These are phyloP conservation scores for Stramenopiles sp. DNA, from an alignment of 352 stramenopile species.

Conservation along the genomic window DNA sequence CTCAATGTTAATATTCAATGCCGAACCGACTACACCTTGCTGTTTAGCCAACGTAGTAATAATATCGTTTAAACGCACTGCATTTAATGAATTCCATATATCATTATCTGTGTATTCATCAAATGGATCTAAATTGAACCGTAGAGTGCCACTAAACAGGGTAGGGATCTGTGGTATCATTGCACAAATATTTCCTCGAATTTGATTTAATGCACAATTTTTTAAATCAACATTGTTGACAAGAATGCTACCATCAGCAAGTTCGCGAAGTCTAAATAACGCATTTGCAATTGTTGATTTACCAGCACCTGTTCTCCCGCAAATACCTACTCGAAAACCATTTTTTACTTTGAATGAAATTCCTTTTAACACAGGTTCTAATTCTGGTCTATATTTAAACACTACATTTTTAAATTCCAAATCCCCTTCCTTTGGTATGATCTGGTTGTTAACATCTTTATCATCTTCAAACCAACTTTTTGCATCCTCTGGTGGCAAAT, in stretches of 20 bases:
- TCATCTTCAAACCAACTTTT: not conserved
- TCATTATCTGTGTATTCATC: too few species aligned
- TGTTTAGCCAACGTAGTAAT: too few species aligned
- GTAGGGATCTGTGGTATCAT: not conserved
- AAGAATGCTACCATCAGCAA: not conserved
- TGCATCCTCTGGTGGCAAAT: not conserved
- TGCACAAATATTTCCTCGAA: not conserved
- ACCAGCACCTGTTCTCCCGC: conserved; percentile 59
- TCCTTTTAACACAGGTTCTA: not conserved
- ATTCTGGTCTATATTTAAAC: not conserved
- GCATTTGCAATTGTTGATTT: conserved; percentile 59
- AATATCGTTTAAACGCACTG: too few species aligned
- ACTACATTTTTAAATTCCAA: not conserved
- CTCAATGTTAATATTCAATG: conserved; percentile 32
- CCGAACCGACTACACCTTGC: too few species aligned
- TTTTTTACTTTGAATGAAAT: not conserved
- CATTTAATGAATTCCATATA: too few species aligned
- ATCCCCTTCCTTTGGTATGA: not conserved
- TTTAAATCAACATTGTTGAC: not conserved
- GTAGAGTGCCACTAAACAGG: not conserved
- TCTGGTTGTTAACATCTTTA: not conserved
- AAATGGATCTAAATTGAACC: conserved; percentile 4
- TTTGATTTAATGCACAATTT: not conserved
- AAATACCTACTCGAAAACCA: conserved; percentile 29
- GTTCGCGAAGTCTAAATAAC: conserved; percentile 36